Evolutionary conservation across 176 grass and related monocot genomes (phyloP).

Genomic region (Rhynchospora pubera): DNA sequence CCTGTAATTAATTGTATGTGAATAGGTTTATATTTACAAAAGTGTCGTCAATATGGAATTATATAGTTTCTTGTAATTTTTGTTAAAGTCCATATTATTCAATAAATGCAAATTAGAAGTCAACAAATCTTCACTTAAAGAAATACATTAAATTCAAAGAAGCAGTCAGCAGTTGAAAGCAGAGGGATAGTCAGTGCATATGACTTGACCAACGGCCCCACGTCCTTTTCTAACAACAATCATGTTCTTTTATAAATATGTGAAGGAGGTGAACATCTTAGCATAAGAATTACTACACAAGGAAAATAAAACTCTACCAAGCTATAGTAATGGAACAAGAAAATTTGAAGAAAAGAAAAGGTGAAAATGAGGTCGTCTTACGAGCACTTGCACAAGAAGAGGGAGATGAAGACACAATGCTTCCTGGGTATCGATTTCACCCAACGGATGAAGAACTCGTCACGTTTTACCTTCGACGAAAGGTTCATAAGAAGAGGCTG

Average conservation of each 20-base stretch:
- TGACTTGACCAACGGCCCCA: slow-evolving; percentile 39
- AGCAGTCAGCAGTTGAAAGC: neutral
- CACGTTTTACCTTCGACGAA: slow-evolving; percentile 65
- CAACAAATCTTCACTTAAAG: neutral
- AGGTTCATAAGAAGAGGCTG: slow-evolving; percentile 57
- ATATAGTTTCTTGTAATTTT: neutral
- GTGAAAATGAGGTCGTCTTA: neutral
- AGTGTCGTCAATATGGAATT: neutral
- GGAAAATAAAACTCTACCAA: neutral
- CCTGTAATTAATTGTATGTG: neutral
- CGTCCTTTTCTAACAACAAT: neutral
- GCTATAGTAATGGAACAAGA: neutral
- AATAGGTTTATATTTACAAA: neutral
- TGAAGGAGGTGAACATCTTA: neutral
- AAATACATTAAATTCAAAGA: neutral
- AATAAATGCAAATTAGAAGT: neutral
- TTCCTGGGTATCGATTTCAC: slow-evolving; percentile 79
- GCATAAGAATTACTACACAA: neutral
- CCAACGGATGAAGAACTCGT: slow-evolving; percentile 89
- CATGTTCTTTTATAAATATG: slow-evolving; percentile 18
- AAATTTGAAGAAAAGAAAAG: neutral
- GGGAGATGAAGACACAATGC: slow-evolving; percentile 42
- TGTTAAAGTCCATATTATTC: neutral
- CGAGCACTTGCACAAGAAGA: slow-evolving; percentile 20
- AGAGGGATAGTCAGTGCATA: slow-evolving; percentile 34